A percentile compares a stretch with the other conserved stretches of the same genome.
Conservation (phyloP, 225 moss, liverwort and hornwort species). For the Asterella californica region DNA sequence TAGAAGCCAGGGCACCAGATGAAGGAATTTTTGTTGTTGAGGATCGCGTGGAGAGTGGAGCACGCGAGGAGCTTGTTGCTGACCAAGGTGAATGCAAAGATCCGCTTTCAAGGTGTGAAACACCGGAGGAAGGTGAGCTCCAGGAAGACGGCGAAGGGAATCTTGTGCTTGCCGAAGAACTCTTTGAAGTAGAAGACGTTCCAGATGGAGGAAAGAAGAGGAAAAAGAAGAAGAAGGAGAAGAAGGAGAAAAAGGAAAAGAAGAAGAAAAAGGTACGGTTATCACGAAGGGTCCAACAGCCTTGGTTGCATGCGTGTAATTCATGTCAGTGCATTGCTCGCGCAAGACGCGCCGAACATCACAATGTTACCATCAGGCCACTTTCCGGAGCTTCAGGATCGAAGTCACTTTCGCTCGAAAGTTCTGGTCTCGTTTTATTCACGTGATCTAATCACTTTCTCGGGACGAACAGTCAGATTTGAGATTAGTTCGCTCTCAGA, state of each 20-base stretch:
- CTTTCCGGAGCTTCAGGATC: too few relatives aligned
- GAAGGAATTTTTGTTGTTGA: constrained; percentile 7
- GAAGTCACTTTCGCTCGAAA: too few relatives aligned
- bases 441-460: too few relatives aligned
- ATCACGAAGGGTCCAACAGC: background rate
- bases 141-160: constrained; percentile 37
- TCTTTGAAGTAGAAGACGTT: constrained; percentile 8
- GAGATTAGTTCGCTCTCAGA: too few relatives aligned
- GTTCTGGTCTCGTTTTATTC: too few relatives aligned
- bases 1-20: constrained; percentile 1
- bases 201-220: constrained; percentile 16
- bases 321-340: background rate
- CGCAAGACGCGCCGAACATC: background rate
- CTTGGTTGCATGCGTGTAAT: background rate
- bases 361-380: too few relatives aligned
- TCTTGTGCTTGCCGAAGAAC: constrained; percentile 23
- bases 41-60: background rate
- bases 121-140: constrained; percentile 51
- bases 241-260: constrained; percentile 22
- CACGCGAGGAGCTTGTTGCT: background rate
- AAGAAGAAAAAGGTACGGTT: constrained; percentile 12
- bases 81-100: background rate
- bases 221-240: constrained; percentile 20
- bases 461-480: too few relatives aligned
- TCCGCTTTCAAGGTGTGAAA: constrained; percentile 19